A percentile compares a stretch with the other conserved stretches of the same genome.
Evolutionary conservation across 257 asterid genomes (phyloP).

Genomic region (Orobanche coerulescens): DNA sequence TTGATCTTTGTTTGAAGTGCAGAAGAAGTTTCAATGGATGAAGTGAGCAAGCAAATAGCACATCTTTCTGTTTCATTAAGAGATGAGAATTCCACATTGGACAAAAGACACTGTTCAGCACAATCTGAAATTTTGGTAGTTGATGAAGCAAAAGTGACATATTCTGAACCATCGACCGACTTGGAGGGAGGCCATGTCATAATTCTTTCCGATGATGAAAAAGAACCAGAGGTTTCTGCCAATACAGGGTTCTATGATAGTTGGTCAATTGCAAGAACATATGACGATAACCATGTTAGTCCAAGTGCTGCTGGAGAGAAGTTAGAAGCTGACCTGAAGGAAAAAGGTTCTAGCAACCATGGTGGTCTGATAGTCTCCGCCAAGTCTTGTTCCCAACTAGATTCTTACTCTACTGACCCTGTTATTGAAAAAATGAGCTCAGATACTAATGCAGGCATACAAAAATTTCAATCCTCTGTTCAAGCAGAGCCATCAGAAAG

Average conservation of each 20-base stretch:
- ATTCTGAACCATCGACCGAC: constrained; percentile 27
- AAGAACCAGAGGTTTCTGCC: constrained; percentile 40
- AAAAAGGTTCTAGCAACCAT: constrained; percentile 22
- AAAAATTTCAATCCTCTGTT: constrained; percentile 26
- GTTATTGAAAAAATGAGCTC: constrained; percentile 23
- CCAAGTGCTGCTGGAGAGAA: constrained; percentile 28
- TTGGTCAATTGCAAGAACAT: constrained; percentile 21
- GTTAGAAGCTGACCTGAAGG: constrained; percentile 27
- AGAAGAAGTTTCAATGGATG: constrained; percentile 59
- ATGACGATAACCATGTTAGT: constrained; percentile 28
- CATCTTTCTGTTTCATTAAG: constrained; percentile 57
- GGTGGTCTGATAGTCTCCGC: constrained; percentile 23
- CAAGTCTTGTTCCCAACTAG: constrained; percentile 23
- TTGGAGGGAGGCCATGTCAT: constrained; percentile 35
- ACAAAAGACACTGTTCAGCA: constrained; percentile 20
- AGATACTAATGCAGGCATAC: constrained; percentile 24
- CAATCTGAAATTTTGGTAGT: constrained; percentile 29
- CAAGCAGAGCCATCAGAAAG: constrained; percentile 30
- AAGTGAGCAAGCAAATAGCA: constrained; percentile 51
- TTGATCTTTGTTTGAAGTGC: constrained; percentile 31
- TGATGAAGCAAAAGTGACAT: constrained; percentile 30
- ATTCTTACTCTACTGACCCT: constrained; percentile 27
- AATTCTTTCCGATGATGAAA: constrained; percentile 65
- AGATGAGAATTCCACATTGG: constrained; percentile 33
- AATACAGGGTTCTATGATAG: constrained; percentile 25